Evolutionary conservation across 805 yeast genomes (phyloP), one percentile per base, ranked within the genome.

Genomic region (Lachancea nothofagi): DNA sequence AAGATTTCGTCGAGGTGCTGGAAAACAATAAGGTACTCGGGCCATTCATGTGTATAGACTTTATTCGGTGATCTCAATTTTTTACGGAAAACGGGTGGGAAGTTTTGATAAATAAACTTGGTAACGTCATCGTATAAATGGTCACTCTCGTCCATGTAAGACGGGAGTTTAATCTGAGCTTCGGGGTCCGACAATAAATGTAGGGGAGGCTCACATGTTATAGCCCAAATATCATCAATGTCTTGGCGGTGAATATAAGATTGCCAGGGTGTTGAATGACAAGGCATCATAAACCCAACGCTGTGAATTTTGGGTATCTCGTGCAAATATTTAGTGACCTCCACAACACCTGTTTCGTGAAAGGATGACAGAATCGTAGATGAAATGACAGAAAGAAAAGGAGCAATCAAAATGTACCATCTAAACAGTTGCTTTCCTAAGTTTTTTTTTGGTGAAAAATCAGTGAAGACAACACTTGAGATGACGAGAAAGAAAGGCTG

Each of bases 231-330:
- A 9, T 74, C 71, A 1, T 57, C 49, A 3, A 73, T 54, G 20
- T 68, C 71, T 7, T 66, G 58, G 17, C 83, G 64, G 54, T 89
- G 95, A 29, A 93, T 62, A 55, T 83, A 78, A 19, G 93, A 76
- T 55, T 87, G 96, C 79, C 93, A 84, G 2, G 98, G 99, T 0
- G 97, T 90, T 0, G 97, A 89, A 60, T 93, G 99, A 53, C 99
- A 93, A 0, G 99, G 98, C 55, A 89, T 87, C 12, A 93, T 60
- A 50, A 93, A 85, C 0, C 96, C 95, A 21, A 89, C 63, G 1
- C 83, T 70, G 7, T 61, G 45, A 7, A 75, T 69, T 3, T 55
- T 50, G 3, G 62, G 51, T 24, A 66, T 57, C 17, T 61, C 44
- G 29, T 78, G 69, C 17, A 89, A 52, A 34, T 67, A 69, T 10